These are phyloP conservation scores for Cynara cardunculus DNA, from an alignment of 129 eudicot species.

Conservation along the genomic window DNA sequence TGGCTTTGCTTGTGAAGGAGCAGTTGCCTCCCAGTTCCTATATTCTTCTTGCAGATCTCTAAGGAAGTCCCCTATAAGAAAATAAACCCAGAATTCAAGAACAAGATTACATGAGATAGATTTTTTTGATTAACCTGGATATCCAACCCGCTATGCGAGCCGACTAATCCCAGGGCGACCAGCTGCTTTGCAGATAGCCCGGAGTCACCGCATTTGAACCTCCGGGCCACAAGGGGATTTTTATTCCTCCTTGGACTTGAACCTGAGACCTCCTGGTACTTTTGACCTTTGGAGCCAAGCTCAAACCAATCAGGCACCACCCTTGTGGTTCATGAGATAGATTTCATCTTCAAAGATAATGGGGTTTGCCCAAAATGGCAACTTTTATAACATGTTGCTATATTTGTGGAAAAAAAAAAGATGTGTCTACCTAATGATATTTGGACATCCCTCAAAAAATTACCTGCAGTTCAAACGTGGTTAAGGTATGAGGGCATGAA, in stretches of 20 bases:
- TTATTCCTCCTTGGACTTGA: too few species aligned
- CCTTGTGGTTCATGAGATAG: too few species aligned
- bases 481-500: conserved; percentile 49
- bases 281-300: too few species aligned
- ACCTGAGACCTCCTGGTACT: too few species aligned
- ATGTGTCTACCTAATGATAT: conserved; percentile 83
- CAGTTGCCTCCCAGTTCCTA: conserved; percentile 77
- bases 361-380: conserved; percentile 17
- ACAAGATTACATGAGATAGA: background rate
- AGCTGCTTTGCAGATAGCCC: too few species aligned
- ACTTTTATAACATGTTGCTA: conserved; percentile 10
- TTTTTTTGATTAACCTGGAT: too few species aligned
- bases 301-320: too few species aligned
- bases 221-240: too few species aligned
- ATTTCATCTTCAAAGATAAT: conserved; percentile 12
- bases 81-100: conserved; percentile 26
- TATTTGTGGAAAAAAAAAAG: conserved; percentile 34
- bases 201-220: too few species aligned
- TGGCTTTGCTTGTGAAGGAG: conserved; percentile 76
- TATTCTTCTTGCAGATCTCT: conserved; percentile 92
- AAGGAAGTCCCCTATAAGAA: conserved; percentile 69
- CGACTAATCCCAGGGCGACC: too few species aligned
- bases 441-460: conserved; percentile 91
- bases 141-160: too few species aligned
- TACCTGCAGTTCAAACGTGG: conserved; percentile 82